phyloP scores from a whole-genome alignment of 148 eudicot species.

The Chenopodium quinoa region DNA sequence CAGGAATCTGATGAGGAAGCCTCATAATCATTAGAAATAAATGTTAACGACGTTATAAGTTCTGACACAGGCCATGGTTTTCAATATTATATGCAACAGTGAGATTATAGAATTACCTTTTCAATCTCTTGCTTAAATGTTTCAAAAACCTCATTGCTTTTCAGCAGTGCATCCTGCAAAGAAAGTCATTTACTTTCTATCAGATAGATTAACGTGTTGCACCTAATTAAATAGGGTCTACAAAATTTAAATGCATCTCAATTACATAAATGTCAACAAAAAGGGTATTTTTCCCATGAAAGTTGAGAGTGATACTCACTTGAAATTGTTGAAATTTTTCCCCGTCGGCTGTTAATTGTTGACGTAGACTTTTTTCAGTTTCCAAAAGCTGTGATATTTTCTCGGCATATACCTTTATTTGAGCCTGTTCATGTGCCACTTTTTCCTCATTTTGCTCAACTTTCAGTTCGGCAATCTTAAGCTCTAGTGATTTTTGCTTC shows the following conservation, averaged over 20 bases:
- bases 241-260: neutral
- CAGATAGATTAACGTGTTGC: neutral
- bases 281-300: neutral
- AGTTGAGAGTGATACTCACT: slow-evolving; percentile 35
- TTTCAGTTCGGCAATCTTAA: slow-evolving; percentile 91
- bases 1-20: slow-evolving; percentile 13
- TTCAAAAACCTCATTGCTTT: slow-evolving; percentile 96
- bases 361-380: slow-evolving; percentile 84
- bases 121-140: slow-evolving; percentile 95
- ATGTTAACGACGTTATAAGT: neutral
- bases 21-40: neutral
- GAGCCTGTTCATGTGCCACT: slow-evolving; percentile 73
- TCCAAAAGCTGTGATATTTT: slow-evolving; percentile 77
- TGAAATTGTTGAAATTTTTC: slow-evolving; percentile 98
- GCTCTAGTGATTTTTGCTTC: slow-evolving; percentile 82
- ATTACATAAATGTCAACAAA: neutral
- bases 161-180: slow-evolving; percentile 87
- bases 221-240: neutral
- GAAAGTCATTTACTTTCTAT: neutral
- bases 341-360: slow-evolving; percentile 88
- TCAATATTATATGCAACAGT: neutral
- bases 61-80: neutral
- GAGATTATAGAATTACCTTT: slow-evolving; percentile 47
- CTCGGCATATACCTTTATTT: slow-evolving; percentile 79
- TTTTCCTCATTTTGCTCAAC: slow-evolving; percentile 82